Conservation (phyloP, 1,284 basidiomycete genomes). For the Stygiomarasmius scandens region DNA sequence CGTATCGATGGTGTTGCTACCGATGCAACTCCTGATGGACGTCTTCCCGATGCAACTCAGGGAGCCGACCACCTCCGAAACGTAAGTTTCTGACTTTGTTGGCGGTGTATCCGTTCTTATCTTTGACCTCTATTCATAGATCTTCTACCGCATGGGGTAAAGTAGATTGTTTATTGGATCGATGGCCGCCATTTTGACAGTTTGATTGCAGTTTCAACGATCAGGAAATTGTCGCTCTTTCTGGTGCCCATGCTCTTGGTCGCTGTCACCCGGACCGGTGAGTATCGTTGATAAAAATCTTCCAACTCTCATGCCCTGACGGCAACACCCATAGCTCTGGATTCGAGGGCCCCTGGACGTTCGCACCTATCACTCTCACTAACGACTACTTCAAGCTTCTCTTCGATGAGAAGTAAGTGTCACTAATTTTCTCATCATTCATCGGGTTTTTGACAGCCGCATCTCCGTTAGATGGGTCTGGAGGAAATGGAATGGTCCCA, state of each 20-base stretch:
- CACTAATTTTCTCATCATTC: slow-evolving; percentile 8
- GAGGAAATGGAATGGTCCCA: slow-evolving; percentile 90
- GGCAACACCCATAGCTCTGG: slow-evolving; percentile 71
- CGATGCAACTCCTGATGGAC: slow-evolving; percentile 88
- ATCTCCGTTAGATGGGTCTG: slow-evolving; percentile 62
- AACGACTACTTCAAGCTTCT: slow-evolving; percentile 93
- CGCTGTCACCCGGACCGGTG: slow-evolving; percentile 86
- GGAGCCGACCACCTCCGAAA: slow-evolving; percentile 85
- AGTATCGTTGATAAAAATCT: slow-evolving; percentile 22
- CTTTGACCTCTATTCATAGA: slow-evolving; percentile 40
- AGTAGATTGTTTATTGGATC: slow-evolving; percentile 24
- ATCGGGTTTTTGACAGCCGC: not conserved
- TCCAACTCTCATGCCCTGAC: no score
- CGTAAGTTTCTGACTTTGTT: slow-evolving; percentile 40
- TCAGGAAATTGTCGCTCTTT: slow-evolving; percentile 94
- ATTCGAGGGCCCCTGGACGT: slow-evolving; percentile 91
- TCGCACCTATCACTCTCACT: slow-evolving; percentile 84
- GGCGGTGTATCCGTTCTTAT: slow-evolving; percentile 3
- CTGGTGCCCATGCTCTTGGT: slow-evolving; percentile 93
- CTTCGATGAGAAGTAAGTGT: slow-evolving; percentile 78
- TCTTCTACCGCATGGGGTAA: slow-evolving; percentile 91
- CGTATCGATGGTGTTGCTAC: slow-evolving; percentile 81
- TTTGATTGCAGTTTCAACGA: slow-evolving; percentile 74
- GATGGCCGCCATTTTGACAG: not conserved
- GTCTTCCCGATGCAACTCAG: slow-evolving; percentile 89